phyloP scores from a whole-genome alignment of 2,329 filamentous ascomycete genomes.

The Penicillium sp. region DNA sequence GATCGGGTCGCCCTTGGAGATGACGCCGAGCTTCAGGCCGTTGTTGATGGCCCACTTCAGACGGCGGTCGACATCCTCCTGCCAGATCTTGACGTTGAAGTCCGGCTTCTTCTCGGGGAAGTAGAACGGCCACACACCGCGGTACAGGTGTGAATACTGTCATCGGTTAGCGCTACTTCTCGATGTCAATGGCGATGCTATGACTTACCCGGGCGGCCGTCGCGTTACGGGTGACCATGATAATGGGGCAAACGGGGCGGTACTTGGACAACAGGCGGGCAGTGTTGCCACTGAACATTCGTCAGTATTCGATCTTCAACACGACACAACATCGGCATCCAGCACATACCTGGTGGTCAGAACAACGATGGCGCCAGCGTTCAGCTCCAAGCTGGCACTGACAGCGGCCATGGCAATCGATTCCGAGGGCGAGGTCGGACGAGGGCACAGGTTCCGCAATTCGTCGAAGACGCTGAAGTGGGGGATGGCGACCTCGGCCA shows the following conservation, averaged over 20 bases:
- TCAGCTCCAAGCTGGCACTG: conserved; percentile 89
- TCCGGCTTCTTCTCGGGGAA: conserved; percentile 93
- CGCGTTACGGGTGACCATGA: conserved; percentile 92
- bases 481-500: conserved; percentile 94
- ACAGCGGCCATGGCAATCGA: conserved; percentile 97
- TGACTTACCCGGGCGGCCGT: conserved; percentile 64
- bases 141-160: conserved; percentile 85
- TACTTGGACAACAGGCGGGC: conserved; percentile 97
- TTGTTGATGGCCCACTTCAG: conserved; percentile 94
- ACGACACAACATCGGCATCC: not conserved
- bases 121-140: conserved; percentile 95
- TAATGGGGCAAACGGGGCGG: conserved; percentile 96
- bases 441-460: conserved; percentile 72
- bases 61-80: conserved; percentile 95
- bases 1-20: conserved; percentile 69
- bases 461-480: conserved; percentile 97
- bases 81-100: conserved; percentile 89
- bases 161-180: conserved; percentile 13
- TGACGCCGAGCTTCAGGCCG: conserved; percentile 74
- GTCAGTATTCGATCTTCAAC: conserved; percentile 18
- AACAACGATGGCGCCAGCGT: conserved; percentile 91
- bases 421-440: conserved; percentile 82
- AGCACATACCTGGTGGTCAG: conserved; percentile 71
- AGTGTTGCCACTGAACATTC: conserved; percentile 64
- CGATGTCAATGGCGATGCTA: not conserved